Evolutionary conservation across 352 stramenopile species (phyloP).

Genomic region (Globisporangium yorkense): DNA sequence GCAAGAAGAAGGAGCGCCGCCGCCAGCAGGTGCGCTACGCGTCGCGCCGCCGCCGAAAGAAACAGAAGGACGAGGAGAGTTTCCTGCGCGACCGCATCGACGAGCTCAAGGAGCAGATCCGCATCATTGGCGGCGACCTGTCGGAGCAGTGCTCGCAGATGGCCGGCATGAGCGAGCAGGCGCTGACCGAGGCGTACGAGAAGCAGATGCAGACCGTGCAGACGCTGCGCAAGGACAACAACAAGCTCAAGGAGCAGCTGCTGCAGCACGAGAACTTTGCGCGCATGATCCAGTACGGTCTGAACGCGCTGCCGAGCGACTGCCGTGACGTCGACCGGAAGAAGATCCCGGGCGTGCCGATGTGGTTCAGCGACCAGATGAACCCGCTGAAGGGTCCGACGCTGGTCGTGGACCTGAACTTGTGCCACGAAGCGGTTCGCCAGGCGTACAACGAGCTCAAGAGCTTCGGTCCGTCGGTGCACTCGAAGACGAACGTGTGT

Average conservation of each 20-base stretch:
- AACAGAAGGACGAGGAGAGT: slow-evolving; percentile 82
- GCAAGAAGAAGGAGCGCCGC: slow-evolving; percentile 80
- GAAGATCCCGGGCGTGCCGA: slow-evolving; percentile 62
- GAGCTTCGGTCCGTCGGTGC: slow-evolving; percentile 63
- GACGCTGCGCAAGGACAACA: slow-evolving; percentile 78
- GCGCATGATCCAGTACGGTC: slow-evolving; percentile 78
- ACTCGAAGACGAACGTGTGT: slow-evolving; percentile 82
- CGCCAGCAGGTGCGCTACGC: slow-evolving; percentile 75
- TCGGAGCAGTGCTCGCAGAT: slow-evolving; percentile 78
- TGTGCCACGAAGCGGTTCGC: slow-evolving; percentile 75
- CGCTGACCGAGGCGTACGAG: slow-evolving; percentile 71
- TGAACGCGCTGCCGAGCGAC: slow-evolving; percentile 72
- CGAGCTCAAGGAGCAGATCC: slow-evolving; percentile 81
- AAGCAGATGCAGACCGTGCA: slow-evolving; percentile 81
- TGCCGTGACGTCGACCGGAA: slow-evolving; percentile 74
- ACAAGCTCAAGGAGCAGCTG: slow-evolving; percentile 77
- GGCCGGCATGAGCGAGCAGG: slow-evolving; percentile 76
- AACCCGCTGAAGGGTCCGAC: slow-evolving; percentile 68
- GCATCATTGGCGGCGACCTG: slow-evolving; percentile 71
- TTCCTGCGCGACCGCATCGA: slow-evolving; percentile 75
- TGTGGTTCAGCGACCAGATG: slow-evolving; percentile 82
- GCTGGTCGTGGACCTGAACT: slow-evolving; percentile 67
- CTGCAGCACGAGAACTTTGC: slow-evolving; percentile 83
- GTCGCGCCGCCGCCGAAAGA: slow-evolving; percentile 72
- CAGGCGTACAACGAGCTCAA: slow-evolving; percentile 78